Conservation (phyloP, 441 rosid species). For the Populus hybrid region DNA sequence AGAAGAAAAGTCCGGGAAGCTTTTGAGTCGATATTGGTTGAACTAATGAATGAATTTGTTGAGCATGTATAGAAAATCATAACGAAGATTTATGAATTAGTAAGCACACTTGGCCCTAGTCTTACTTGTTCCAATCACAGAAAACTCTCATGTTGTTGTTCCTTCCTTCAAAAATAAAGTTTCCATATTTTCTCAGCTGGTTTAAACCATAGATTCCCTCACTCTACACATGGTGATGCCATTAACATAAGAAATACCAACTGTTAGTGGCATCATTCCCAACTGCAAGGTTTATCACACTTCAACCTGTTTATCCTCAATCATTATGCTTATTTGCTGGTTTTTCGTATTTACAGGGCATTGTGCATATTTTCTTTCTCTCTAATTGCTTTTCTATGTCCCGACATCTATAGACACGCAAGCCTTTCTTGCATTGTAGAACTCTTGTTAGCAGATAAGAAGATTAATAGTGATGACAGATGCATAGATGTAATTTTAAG, state of each 20-base stretch:
- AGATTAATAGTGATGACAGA: not conserved
- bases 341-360: not conserved
- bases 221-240: not conserved
- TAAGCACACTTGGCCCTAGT: not conserved
- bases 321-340: not conserved
- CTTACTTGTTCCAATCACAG: not conserved
- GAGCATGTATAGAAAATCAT: not conserved
- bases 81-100: not conserved
- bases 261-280: not conserved
- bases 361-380: not conserved
- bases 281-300: not conserved
- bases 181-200: not conserved
- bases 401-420: not conserved
- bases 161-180: not conserved
- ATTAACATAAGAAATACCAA: not conserved
- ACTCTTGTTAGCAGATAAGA: not conserved
- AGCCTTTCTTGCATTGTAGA: not conserved
- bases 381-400: not conserved
- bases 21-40: conserved; percentile 3
- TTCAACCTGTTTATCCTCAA: not conserved
- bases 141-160: not conserved
- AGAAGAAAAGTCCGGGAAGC: conserved; percentile 9
- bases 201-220: not conserved
- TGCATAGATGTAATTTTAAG: not conserved
- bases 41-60: conserved; percentile 1